Conservation (phyloP, 2,329 filamentous ascomycete species). For the Ceratocystis harringtonii region DNA sequence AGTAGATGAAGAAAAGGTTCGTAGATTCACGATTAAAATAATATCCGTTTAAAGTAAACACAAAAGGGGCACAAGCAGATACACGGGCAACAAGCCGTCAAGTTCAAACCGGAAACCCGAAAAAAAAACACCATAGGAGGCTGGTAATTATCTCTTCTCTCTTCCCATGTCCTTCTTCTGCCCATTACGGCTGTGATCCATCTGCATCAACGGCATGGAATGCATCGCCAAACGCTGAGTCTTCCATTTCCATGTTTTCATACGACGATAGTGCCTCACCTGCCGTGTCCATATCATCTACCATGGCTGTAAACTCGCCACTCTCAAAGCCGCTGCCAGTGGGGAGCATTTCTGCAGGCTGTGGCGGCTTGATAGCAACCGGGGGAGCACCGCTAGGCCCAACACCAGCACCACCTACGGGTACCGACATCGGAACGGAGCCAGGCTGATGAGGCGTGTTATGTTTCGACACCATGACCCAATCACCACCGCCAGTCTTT, state of each 20-base stretch:
- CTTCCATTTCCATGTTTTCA: constrained; percentile 54
- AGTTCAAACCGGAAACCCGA: no score
- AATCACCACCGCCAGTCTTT: constrained; percentile 52
- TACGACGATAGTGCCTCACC: constrained; percentile 55
- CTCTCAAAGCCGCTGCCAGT: constrained; percentile 31
- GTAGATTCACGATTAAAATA: no score
- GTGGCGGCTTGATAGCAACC: neutral
- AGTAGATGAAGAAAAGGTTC: no score
- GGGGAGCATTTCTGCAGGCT: neutral
- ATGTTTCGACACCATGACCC: constrained; percentile 59
- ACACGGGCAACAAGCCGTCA: neutral
- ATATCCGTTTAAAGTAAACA: no score
- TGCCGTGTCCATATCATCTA: constrained; percentile 53
- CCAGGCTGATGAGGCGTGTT: constrained; percentile 25
- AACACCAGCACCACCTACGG: constrained; percentile 11
- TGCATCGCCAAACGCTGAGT: constrained; percentile 71
- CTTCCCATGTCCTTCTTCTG: constrained; percentile 21
- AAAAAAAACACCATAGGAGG: no score
- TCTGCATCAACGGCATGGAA: constrained; percentile 47
- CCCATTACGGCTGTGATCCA: constrained; percentile 25
- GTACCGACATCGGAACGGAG: constrained; percentile 6
- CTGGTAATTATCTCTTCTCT: no score
- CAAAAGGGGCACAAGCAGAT: neutral
- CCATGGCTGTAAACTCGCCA: constrained; percentile 48
- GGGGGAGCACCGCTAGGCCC: constrained; percentile 22